Evolutionary conservation across 1,284 basidiomycete species (phyloP).

Genomic region (Takashimella koratensis): DNA sequence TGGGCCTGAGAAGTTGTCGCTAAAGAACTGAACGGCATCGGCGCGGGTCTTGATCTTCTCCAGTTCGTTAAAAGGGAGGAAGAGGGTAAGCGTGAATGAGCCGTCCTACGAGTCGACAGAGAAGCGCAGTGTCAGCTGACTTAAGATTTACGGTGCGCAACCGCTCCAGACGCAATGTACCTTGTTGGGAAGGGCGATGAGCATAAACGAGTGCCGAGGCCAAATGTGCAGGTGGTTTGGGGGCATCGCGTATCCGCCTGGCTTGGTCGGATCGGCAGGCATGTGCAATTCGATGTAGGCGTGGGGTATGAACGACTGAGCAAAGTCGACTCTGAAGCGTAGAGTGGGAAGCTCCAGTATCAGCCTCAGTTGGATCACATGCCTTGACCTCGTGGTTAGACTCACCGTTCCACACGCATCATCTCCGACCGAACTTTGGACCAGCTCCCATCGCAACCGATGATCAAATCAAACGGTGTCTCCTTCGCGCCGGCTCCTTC

Average conservation of each 20-base stretch:
- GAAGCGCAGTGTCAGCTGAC: not conserved
- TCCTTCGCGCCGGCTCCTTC: slow-evolving; percentile 10
- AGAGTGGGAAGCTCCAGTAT: no score
- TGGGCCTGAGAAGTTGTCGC: slow-evolving; percentile 80
- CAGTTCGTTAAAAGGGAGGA: slow-evolving; percentile 79
- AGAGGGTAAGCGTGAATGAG: slow-evolving; percentile 67
- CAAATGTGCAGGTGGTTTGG: slow-evolving; percentile 97
- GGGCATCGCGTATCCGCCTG: slow-evolving; percentile 74
- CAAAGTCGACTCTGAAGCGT: slow-evolving; percentile 75
- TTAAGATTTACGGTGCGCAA: no score
- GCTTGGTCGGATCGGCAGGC: slow-evolving; percentile 65
- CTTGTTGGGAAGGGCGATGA: slow-evolving; percentile 95
- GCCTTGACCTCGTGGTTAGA: slow-evolving; percentile 14
- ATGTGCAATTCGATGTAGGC: slow-evolving; percentile 96
- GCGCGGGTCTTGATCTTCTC: slow-evolving; percentile 62
- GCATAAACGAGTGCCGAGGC: slow-evolving; percentile 98
- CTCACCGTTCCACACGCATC: slow-evolving; percentile 83
- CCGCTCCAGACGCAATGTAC: no score
- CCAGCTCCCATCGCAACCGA: slow-evolving; percentile 87
- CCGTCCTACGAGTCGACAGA: slow-evolving; percentile 43
- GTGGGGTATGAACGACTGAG: slow-evolving; percentile 90
- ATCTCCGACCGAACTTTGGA: slow-evolving; percentile 78
- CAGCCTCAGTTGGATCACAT: not conserved
- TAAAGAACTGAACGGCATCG: slow-evolving; percentile 72
- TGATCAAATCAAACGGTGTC: slow-evolving; percentile 71